These are phyloP conservation scores for Bassia scoparia DNA, from an alignment of 148 eudicot species.

Conservation along the genomic window DNA sequence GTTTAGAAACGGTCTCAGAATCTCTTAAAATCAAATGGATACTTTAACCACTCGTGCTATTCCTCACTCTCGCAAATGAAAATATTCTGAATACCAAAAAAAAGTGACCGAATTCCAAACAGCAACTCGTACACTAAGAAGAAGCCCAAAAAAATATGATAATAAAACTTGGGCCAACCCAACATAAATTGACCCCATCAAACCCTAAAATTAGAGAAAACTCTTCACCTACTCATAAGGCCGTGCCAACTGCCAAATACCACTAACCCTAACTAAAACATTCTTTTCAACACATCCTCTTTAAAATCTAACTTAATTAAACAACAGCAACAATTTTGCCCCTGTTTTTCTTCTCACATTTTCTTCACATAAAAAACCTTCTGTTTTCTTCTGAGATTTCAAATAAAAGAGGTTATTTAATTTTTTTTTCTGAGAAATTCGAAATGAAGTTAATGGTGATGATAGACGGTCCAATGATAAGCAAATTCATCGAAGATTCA, in stretches of 20 bases:
- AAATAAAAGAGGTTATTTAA: neutral
- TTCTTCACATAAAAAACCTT: neutral
- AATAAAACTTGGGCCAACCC: neutral
- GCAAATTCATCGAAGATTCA: conserved; percentile 13
- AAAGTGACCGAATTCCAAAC: neutral
- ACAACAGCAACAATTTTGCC: no score
- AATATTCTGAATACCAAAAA: neutral
- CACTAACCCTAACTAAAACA: neutral
- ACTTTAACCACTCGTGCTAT: no score
- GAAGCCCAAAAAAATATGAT: conserved; percentile 1
- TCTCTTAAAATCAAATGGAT: no score
- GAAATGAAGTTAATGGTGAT: conserved; percentile 7
- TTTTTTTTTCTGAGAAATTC: neutral
- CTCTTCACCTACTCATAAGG: conserved; percentile 18
- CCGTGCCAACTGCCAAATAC: conserved; percentile 1
- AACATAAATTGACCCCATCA: conserved; percentile 5
- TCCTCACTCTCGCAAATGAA: no score
- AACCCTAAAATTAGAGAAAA: conserved; percentile 20
- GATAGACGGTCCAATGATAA: conserved; percentile 30
- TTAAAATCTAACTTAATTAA: no score
- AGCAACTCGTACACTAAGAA: neutral
- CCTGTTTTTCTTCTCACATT: no score
- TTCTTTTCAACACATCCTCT: neutral
- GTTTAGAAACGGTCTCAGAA: no score
- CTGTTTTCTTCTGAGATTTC: neutral